phyloP scores from a whole-genome alignment of 495 filamentous ascomycete species.

The Annulohypoxylon moriforme region DNA sequence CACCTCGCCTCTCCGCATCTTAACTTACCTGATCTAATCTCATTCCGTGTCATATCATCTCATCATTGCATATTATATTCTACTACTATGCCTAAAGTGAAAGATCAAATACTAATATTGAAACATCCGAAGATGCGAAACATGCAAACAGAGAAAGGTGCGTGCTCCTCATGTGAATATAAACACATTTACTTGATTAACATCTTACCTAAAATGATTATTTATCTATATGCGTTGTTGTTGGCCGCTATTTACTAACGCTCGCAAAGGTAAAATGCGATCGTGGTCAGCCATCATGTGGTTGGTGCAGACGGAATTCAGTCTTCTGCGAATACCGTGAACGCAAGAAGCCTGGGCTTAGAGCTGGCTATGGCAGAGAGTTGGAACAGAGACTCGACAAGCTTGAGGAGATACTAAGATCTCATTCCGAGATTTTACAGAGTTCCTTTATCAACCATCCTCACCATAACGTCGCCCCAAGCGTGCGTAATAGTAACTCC shows the following conservation, averaged over 20 bases:
- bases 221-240: background rate
- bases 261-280: conserved; percentile 77
- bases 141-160: conserved; percentile 74
- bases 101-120: conserved; percentile 38
- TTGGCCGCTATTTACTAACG: conserved; percentile 17
- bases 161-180: conserved; percentile 33
- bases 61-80: background rate
- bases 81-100: background rate
- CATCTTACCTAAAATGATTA: background rate
- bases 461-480: conserved; percentile 61
- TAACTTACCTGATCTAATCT: background rate
- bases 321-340: conserved; percentile 85
- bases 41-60: background rate
- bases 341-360: conserved; percentile 83
- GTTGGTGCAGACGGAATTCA: conserved; percentile 86
- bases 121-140: no score
- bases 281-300: conserved; percentile 83
- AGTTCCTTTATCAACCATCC: conserved; percentile 48
- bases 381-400: conserved; percentile 80
- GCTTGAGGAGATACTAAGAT: conserved; percentile 62
- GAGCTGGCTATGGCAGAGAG: conserved; percentile 89
- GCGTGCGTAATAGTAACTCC: conserved; percentile 55
- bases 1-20: background rate
- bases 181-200: background rate
- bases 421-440: conserved; percentile 61